These are phyloP conservation scores for Colletotrichum caudatum DNA, from an alignment of 2,329 filamentous ascomycete genomes.

Conservation along the genomic window DNA sequence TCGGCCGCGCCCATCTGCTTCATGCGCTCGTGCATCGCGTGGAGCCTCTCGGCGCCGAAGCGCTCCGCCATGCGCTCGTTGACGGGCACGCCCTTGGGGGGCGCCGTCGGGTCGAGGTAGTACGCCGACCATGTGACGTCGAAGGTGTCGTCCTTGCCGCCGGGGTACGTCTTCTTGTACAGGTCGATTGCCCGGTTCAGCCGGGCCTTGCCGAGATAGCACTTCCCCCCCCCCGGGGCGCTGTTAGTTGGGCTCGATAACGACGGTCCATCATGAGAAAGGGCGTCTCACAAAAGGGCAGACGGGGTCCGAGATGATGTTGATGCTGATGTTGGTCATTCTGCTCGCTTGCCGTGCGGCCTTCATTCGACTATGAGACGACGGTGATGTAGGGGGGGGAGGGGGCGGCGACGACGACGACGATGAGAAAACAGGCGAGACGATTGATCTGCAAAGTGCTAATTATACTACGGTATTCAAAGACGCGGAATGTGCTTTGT, in stretches of 20 bases:
- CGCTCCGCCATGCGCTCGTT: slow-evolving; percentile 67
- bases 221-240: slow-evolving; percentile 58
- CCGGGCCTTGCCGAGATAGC: slow-evolving; percentile 84
- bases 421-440: not conserved
- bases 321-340: slow-evolving; percentile 83
- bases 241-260: slow-evolving; percentile 43
- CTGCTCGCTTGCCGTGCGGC: slow-evolving; percentile 40
- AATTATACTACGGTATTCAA: not conserved
- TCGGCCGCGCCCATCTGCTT: slow-evolving; percentile 68
- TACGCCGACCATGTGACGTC: slow-evolving; percentile 81
- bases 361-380: slow-evolving; percentile 17
- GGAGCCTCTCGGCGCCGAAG: slow-evolving; percentile 74
- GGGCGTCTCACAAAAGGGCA: slow-evolving; percentile 69
- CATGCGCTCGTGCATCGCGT: slow-evolving; percentile 69
- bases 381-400: no score
- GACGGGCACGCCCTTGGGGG: slow-evolving; percentile 58
- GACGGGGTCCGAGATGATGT: slow-evolving; percentile 83
- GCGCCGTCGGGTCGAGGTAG: slow-evolving; percentile 79
- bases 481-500: slow-evolving; percentile 12
- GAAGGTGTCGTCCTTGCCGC: slow-evolving; percentile 74
- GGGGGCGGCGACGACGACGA: no score
- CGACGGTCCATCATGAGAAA: slow-evolving; percentile 1
- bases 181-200: slow-evolving; percentile 77
- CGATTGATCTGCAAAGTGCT: not conserved
- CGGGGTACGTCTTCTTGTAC: slow-evolving; percentile 73